Evolutionary conservation across 179 eudicot genomes (phyloP), one percentile per base, ranked within the genome.

Genomic region (Beta macrorhiza): DNA sequence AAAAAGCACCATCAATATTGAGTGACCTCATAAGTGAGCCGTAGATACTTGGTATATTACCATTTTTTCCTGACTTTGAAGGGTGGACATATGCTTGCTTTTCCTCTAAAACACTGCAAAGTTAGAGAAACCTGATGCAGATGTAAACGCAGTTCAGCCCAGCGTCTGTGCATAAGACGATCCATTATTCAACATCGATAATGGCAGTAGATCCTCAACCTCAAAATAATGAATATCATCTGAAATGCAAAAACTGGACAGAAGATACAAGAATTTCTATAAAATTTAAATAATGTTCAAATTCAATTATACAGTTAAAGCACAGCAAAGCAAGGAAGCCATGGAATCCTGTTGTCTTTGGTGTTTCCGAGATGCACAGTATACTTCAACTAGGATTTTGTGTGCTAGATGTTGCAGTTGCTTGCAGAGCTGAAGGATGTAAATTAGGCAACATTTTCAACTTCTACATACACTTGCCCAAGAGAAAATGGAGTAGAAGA

Each of bases 61-160:
- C 5, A 37, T 56, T 22, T 74, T 79, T 25, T 32, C 9, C 44
- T 42, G 52, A 72, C 79, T 84, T 80, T 44, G n/a, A 76, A 84
- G 78, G 71, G 16, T 77, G 17, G 82, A 29, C 56, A 55, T 51
- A 22, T 71, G 75, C 75, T 84, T 80, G 83, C 86, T 73, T 80
- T 80, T 72, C 72, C 74, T 81, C 83, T 37, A 81, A 77, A 53
- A 25, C 77, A 63, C 56, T n/a, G 3, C 68, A 77, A 56, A 55
- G 47, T 52, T 62, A 19, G 11, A 13, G 63, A 74, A 56, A 80
- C 75, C 71, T 12, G 42, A 69, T 61, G 20, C 49, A 63, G 57
- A 19, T 58, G 29, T 37, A 22, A 65, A 57, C 67, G 56, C 22
- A 55, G 58, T 74, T 75, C 56, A 69, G 65, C 53, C 62, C 68